Percentiles rank a stretch among this genome's conserved stretches.
Conservation (phyloP, 1,284 basidiomycete genomes). For the Ustilago xerochloae region DNA sequence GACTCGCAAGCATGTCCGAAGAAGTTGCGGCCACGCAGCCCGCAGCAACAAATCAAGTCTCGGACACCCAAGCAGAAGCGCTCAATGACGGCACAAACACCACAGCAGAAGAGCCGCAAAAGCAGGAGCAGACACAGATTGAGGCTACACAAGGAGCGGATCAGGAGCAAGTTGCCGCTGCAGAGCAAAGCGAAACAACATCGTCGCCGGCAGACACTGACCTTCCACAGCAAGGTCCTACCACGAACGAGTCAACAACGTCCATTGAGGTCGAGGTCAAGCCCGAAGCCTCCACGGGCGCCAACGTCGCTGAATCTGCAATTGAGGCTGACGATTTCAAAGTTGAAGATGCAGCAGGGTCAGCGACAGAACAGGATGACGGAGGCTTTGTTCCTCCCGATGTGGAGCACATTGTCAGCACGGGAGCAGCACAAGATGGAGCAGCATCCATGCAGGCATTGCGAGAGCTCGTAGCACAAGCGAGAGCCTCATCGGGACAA, state of each 20-base stretch:
- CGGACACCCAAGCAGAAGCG: not conserved
- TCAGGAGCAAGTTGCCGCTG: not conserved
- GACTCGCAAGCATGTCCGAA: slow-evolving; percentile 6
- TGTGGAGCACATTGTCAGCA: slow-evolving; percentile 43
- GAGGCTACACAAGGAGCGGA: not conserved
- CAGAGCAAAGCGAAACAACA: too few species aligned
- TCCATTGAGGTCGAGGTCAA: not conserved
- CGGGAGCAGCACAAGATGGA: slow-evolving; percentile 35
- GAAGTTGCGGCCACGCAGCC: not conserved
- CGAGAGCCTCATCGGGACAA: slow-evolving; percentile 36
- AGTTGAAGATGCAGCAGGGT: not conserved
- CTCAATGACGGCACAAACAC: not conserved
- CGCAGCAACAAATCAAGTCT: too few species aligned
- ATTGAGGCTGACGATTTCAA: not conserved
- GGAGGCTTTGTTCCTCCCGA: slow-evolving; percentile 34
- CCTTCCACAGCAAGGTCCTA: not conserved
- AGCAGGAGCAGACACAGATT: not conserved
- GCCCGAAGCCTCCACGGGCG: not conserved
- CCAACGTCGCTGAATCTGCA: not conserved
- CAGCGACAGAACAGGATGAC: slow-evolving; percentile 13
- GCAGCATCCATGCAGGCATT: slow-evolving; percentile 36
- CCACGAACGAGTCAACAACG: not conserved
- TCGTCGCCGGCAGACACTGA: not conserved
- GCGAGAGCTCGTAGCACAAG: slow-evolving; percentile 44
- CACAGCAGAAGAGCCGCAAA: not conserved